Evolutionary conservation across 2,329 filamentous ascomycete genomes (phyloP).

Genomic region (Xylaria sp.): DNA sequence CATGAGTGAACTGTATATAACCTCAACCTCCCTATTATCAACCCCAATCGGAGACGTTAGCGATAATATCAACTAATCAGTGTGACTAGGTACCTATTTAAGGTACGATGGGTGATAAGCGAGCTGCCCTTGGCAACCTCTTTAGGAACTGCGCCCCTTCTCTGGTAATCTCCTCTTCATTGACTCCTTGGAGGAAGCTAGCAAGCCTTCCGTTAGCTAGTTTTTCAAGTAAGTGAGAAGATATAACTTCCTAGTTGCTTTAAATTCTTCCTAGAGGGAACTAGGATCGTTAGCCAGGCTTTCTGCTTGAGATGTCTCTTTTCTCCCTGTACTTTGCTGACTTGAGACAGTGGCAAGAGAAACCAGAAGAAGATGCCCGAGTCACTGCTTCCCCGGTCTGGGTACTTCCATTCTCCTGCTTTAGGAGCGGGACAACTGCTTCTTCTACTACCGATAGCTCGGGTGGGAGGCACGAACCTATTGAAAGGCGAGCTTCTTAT

Average conservation of each 20-base stretch:
- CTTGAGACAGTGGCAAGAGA: conserved; percentile 24
- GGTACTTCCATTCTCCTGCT: neutral
- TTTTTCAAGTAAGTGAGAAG: neutral
- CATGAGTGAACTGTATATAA: too few relatives aligned
- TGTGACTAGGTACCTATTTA: neutral
- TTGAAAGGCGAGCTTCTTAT: neutral
- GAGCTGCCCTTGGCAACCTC: conserved; percentile 21
- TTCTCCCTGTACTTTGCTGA: conserved; percentile 2
- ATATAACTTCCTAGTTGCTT: neutral
- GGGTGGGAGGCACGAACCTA: neutral
- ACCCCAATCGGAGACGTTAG: conserved; percentile 31
- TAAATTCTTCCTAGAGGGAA: neutral
- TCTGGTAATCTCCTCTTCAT: conserved; percentile 20
- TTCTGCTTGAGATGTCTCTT: neutral
- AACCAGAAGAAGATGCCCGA: conserved; percentile 2
- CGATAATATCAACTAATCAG: conserved; percentile 9
- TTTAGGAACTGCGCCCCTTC: conserved; percentile 10
- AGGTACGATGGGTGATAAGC: neutral
- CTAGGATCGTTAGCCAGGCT: neutral
- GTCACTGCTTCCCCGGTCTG: neutral
- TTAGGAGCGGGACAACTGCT: neutral
- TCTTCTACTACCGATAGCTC: neutral
- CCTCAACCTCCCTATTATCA: neutral
- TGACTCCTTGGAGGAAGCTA: neutral
- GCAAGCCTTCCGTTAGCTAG: neutral